phyloP scores from a whole-genome alignment of 202 grass and related monocot genomes.

The Eragrostis tef region DNA sequence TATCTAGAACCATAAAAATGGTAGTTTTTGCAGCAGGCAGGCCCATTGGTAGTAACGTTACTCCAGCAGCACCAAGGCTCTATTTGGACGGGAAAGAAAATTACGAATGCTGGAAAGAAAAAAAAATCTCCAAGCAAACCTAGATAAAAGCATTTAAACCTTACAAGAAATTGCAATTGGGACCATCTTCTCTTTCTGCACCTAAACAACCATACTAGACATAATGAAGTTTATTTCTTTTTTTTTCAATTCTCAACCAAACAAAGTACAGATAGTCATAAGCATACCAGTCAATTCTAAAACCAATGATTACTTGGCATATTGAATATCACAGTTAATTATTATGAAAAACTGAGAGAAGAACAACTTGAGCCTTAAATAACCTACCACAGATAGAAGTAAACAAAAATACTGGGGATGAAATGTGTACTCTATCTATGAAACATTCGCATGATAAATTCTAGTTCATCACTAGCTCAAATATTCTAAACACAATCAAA shows the following conservation, averaged over 20 bases:
- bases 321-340: slow-evolving; percentile 1
- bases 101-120: not conserved
- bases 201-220: slow-evolving; percentile 27
- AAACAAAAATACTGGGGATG: slow-evolving; percentile 30
- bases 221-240: not conserved
- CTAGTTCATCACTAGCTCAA: slow-evolving; percentile 2
- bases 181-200: slow-evolving; percentile 8
- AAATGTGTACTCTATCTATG: slow-evolving; percentile 29
- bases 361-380: not conserved
- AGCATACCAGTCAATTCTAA: slow-evolving; percentile 30
- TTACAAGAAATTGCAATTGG: not conserved
- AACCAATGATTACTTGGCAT: slow-evolving; percentile 20
- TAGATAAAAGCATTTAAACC: not conserved
- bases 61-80: slow-evolving; percentile 18
- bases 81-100: not conserved
- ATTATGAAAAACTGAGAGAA: too few species aligned
- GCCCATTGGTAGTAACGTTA: slow-evolving; percentile 1
- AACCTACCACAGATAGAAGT: slow-evolving; percentile 20
- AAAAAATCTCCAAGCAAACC: not conserved
- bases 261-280: not conserved
- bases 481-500: slow-evolving; percentile 1
- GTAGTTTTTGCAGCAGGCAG: not conserved
- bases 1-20: slow-evolving; percentile 8
- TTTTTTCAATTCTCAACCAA: not conserved
- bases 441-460: slow-evolving; percentile 13